These are phyloP conservation scores for Phialophora chinensis DNA, from an alignment of 2,329 filamentous ascomycete species.

Conservation along the genomic window DNA sequence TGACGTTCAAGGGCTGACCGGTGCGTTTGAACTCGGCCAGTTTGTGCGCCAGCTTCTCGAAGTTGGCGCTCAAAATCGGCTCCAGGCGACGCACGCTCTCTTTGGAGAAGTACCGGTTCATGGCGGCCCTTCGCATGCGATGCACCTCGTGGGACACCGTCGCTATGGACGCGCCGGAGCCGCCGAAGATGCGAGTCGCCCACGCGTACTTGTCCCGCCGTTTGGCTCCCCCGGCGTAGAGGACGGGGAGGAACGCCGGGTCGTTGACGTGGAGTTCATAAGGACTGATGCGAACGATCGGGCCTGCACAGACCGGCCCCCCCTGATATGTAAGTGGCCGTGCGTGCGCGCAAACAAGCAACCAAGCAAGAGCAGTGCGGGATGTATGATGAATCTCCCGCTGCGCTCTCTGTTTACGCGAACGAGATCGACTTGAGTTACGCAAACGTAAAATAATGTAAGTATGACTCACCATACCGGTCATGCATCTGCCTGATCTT, in stretches of 20 bases:
- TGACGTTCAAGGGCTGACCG: slow-evolving; percentile 19
- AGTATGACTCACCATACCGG: slow-evolving; percentile 41
- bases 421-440: too few relatives aligned
- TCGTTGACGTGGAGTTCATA: slow-evolving; percentile 46
- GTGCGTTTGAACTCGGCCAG: slow-evolving; percentile 20
- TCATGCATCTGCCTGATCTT: slow-evolving; percentile 46
- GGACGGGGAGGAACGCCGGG: slow-evolving; percentile 43
- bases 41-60: slow-evolving; percentile 37
- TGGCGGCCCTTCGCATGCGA: slow-evolving; percentile 36
- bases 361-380: too few relatives aligned
- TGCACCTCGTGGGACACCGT: slow-evolving; percentile 40
- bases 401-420: too few relatives aligned
- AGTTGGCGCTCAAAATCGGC: slow-evolving; percentile 40
- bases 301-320: slow-evolving; percentile 24
- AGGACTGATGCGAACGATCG: slow-evolving; percentile 46
- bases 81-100: slow-evolving; percentile 36
- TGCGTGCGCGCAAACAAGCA: neutral
- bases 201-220: slow-evolving; percentile 42
- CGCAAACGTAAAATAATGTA: too few relatives aligned
- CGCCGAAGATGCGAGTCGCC: slow-evolving; percentile 29
- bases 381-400: too few relatives aligned
- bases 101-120: slow-evolving; percentile 41
- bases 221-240: slow-evolving; percentile 41
- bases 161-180: slow-evolving; percentile 29
- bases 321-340: neutral